Percentiles rank a stretch among this genome's conserved stretches.
Conservation (phyloP, 2,329 filamentous ascomycete genomes). For the Acephala macrosclerotiorum region DNA sequence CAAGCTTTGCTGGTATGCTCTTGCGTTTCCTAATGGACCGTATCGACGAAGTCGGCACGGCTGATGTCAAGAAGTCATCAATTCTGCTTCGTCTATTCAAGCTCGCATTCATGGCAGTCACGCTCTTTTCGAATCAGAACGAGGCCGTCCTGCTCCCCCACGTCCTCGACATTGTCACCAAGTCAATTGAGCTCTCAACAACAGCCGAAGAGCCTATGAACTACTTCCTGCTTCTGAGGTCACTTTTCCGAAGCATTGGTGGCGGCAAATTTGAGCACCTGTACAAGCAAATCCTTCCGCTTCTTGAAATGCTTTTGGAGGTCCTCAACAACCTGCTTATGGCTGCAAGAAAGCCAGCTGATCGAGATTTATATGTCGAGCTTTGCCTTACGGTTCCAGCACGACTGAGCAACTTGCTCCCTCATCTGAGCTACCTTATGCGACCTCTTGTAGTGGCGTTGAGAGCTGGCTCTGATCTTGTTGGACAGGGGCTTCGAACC, state of each 20-base stretch:
- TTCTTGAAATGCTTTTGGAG: constrained; percentile 96
- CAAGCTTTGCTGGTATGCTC: constrained; percentile 97
- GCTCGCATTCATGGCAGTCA: constrained; percentile 98
- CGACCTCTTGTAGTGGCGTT: constrained; percentile 95
- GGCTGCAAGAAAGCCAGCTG: constrained; percentile 87
- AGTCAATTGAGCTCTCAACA: constrained; percentile 95
- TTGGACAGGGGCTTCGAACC: constrained; percentile 91
- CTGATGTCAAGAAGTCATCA: constrained; percentile 90
- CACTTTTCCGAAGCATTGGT: constrained; percentile 94
- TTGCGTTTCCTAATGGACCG: constrained; percentile 96
- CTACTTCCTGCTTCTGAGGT: constrained; percentile 92
- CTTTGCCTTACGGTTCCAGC: constrained; percentile 96
- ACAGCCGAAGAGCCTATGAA: constrained; percentile 98
- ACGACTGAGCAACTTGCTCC: constrained; percentile 89
- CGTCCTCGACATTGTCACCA: constrained; percentile 95
- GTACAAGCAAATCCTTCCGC: constrained; percentile 96
- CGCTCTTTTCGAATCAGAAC: constrained; percentile 91
- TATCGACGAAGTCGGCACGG: constrained; percentile 92
- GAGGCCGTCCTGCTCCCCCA: constrained; percentile 95
- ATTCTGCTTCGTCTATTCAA: constrained; percentile 96
- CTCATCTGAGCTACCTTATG: constrained; percentile 97
- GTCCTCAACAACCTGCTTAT: constrained; percentile 94
- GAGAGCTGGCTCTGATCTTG: constrained; percentile 88
- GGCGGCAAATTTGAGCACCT: constrained; percentile 97
- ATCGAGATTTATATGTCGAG: constrained; percentile 96